Evolutionary conservation across 305 asterid genomes (phyloP), one percentile per base, ranked within the genome.

Genomic region (Striga hermonthica): DNA sequence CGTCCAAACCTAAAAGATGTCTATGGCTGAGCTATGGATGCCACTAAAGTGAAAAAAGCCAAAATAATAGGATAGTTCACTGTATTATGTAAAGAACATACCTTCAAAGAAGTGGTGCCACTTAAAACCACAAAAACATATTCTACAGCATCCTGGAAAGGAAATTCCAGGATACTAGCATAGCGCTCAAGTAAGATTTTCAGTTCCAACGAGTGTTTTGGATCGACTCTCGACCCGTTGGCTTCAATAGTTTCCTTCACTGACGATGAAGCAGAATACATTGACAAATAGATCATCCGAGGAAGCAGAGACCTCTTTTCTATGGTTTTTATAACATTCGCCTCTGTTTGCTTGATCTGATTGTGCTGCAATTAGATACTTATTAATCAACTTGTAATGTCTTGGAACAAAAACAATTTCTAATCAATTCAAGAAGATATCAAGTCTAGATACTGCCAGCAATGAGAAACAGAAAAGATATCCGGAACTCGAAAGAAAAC

Each of bases 301-400:
- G 98, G 99, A 70, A 95, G 80, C 73, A 94, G 91, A 72, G 97
- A 89, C 70, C 98, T 85, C 88, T 89, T 94, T 74, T 89, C 94
- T 40, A 94, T 67, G 57, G 80, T 79, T 75, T 74, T 87, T 57
- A 84, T 49, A 59, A 70, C 73, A 74, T 67, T 83, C 47, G 60
- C 80, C 76, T 91, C 88, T 36, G 84, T 72, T 64, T 79, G 76
- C 77, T 88, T 79, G 72, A 87, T 81, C 79, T 83, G 87, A 72
- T 76, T 71, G 67, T 67, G 75, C 91, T 82, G 81, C 70, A 68
- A 80, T 45, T 65, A 66, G 61, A 40, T 65, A 68, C 9, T 61
- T 70, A 59, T 64, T 52, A 6, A 34, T 31, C 55, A 60, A 49
- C 45, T 63, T 56, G 37, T 45, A 56, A 13, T 41, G 72, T 52